Conservation (phyloP, 768 basidiomycete genomes). For the Clitopilus passeckerianus region DNA sequence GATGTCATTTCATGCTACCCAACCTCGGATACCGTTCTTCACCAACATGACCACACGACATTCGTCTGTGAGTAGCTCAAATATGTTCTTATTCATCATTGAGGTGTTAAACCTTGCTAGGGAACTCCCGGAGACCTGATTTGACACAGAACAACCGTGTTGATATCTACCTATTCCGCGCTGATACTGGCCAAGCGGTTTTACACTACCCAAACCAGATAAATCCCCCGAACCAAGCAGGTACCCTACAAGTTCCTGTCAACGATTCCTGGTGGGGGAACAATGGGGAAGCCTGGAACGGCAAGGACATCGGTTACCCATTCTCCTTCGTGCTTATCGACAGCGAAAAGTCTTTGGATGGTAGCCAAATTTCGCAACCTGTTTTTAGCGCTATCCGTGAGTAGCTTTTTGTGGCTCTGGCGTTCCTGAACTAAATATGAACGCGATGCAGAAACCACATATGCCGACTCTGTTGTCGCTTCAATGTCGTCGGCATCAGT, state of each 20-base stretch:
- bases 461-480: slow-evolving; percentile 59
- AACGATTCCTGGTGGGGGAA: slow-evolving; percentile 75
- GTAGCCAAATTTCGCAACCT: slow-evolving; percentile 57
- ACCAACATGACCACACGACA: slow-evolving; percentile 72
- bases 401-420: slow-evolving; percentile 24
- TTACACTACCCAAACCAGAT: slow-evolving; percentile 32
- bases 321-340: slow-evolving; percentile 80
- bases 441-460: slow-evolving; percentile 59
- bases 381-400: slow-evolving; percentile 79
- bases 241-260: slow-evolving; percentile 48
- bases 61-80: slow-evolving; percentile 67
- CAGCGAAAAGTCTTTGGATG: slow-evolving; percentile 47
- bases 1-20: slow-evolving; percentile 78
- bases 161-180: slow-evolving; percentile 76
- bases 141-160: slow-evolving; percentile 59
- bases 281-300: slow-evolving; percentile 46
- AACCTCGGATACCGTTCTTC: slow-evolving; percentile 40
- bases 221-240: slow-evolving; percentile 51
- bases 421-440: slow-evolving; percentile 4
- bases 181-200: slow-evolving; percentile 53
- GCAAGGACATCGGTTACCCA: slow-evolving; percentile 54
- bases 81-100: slow-evolving; percentile 7
- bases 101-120: slow-evolving; percentile 28
- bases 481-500: slow-evolving; percentile 41
- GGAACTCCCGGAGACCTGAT: slow-evolving; percentile 72